These are phyloP conservation scores for Sodiomyces alkalinus DNA, from an alignment of 2,329 filamentous ascomycete genomes.

Conservation along the genomic window DNA sequence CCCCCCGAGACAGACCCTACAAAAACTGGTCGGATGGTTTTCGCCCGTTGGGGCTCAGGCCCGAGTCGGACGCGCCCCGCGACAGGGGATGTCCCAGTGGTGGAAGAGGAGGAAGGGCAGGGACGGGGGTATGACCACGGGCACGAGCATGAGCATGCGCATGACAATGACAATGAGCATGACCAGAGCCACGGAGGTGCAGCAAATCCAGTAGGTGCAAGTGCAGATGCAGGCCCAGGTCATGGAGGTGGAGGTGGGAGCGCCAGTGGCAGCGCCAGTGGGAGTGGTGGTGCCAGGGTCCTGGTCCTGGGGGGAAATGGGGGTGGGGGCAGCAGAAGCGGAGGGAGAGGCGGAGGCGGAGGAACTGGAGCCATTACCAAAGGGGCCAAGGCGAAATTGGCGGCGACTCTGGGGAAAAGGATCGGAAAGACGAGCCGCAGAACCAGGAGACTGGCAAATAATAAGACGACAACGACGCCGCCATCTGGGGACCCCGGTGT, in stretches of 20 bases:
- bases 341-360: too few species aligned
- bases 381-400: constrained; percentile 3
- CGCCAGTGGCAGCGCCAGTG: constrained; percentile 1
- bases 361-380: constrained; percentile 2
- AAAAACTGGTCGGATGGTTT: constrained; percentile 8
- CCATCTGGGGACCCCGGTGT: constrained; percentile 1
- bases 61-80: constrained; percentile 8
- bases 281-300: too few species aligned
- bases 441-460: constrained; percentile 7
- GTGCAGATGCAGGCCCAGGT: too few species aligned
- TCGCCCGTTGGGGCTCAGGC: constrained; percentile 9
- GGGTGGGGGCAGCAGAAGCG: constrained; percentile 2
- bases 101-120: too few species aligned
- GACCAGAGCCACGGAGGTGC: too few species aligned
- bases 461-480: constrained; percentile 1
- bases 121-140: too few species aligned
- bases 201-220: too few species aligned
- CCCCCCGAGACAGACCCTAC: neutral
- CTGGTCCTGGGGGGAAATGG: constrained; percentile 3
- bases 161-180: too few species aligned
- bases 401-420: constrained; percentile 5
- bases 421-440: constrained; percentile 4
- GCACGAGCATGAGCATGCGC: too few species aligned
- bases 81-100: constrained; percentile 3
- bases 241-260: constrained; percentile 2